These are phyloP conservation scores for Mycena pura DNA, from an alignment of 768 basidiomycete genomes.

Conservation along the genomic window DNA sequence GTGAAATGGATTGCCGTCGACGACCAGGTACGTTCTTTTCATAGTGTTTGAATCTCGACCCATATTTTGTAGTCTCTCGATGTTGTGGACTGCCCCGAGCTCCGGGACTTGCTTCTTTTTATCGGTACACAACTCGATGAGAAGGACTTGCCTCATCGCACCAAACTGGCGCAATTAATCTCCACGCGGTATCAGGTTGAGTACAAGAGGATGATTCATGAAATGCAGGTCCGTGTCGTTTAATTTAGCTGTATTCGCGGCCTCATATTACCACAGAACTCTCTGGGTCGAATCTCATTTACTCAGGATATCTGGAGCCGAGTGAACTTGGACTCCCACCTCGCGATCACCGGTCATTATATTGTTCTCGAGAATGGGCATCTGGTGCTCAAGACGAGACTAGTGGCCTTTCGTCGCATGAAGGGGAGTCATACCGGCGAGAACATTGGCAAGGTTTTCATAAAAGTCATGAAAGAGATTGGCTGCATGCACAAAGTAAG, in stretches of 20 bases:
- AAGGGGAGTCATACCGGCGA: slow-evolving; percentile 6
- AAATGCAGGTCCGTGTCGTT: slow-evolving; percentile 18
- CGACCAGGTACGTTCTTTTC: slow-evolving; percentile 28
- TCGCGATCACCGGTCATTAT: slow-evolving; percentile 31
- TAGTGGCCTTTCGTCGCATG: slow-evolving; percentile 29
- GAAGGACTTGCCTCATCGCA: slow-evolving; percentile 36
- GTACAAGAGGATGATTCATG: slow-evolving; percentile 22
- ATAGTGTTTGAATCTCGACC: not conserved
- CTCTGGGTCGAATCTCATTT: slow-evolving; percentile 20
- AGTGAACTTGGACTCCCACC: slow-evolving; percentile 11
- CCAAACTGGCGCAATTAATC: slow-evolving; percentile 32
- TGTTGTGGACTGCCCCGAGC: slow-evolving; percentile 33
- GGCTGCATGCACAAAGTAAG: slow-evolving; percentile 6
- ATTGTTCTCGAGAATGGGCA: slow-evolving; percentile 6
- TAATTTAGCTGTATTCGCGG: not conserved
- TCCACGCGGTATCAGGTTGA: slow-evolving; percentile 20
- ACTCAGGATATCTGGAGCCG: slow-evolving; percentile 29
- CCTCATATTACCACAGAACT: not conserved
- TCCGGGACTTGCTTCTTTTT: slow-evolving; percentile 35
- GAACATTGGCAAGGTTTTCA: slow-evolving; percentile 24
- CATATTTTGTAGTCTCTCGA: slow-evolving; percentile 33
- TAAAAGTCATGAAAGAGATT: slow-evolving; percentile 16
- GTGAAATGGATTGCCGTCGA: slow-evolving; percentile 33
- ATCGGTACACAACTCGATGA: slow-evolving; percentile 30
- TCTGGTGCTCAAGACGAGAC: slow-evolving; percentile 11